phyloP scores from a whole-genome alignment of 805 yeast species.

The Candida wancherniae region DNA sequence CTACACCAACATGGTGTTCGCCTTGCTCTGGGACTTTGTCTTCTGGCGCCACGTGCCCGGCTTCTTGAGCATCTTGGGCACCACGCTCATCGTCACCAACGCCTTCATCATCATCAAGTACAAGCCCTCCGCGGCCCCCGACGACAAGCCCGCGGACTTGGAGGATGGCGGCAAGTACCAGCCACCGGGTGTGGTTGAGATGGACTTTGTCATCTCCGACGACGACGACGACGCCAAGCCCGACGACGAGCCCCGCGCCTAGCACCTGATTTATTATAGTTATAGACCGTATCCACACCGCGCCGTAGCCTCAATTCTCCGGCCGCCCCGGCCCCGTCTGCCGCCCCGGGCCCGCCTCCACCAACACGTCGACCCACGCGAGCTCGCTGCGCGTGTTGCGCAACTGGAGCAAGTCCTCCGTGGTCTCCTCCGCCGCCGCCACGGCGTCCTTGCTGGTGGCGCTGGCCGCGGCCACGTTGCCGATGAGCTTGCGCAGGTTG shows the following conservation, averaged over 20 bases:
- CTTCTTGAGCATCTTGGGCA: constrained; percentile 63
- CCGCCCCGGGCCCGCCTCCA: no score
- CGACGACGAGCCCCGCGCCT: no score
- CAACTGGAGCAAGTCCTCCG: constrained; percentile 8
- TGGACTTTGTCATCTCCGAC: constrained; percentile 15
- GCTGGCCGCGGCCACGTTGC: constrained; percentile 15
- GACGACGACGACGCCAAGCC: constrained; percentile 13
- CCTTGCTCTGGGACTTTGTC: constrained; percentile 66
- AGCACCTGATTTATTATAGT: no score
- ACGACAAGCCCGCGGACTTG: constrained; percentile 1
- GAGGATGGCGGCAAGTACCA: constrained; percentile 14
- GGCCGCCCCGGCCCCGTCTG: no score
- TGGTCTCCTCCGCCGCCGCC: constrained; percentile 2
- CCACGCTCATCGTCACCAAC: constrained; percentile 57
- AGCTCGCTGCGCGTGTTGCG: constrained; percentile 8
- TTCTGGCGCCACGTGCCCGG: constrained; percentile 75
- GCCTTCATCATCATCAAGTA: constrained; percentile 57
- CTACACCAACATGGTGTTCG: constrained; percentile 75
- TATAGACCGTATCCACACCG: no score
- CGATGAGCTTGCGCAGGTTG: constrained; percentile 33
- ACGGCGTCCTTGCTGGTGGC: constrained; percentile 2
- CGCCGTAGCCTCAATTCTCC: no score
- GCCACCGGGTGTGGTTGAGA: constrained; percentile 13
- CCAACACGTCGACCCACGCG: constrained; percentile 12
- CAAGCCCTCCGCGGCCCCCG: constrained; percentile 31